Base-by-base conservation (phyloP, 371 early-diverging fungal genomes). In the Dichotomocladium elegans region DNA sequence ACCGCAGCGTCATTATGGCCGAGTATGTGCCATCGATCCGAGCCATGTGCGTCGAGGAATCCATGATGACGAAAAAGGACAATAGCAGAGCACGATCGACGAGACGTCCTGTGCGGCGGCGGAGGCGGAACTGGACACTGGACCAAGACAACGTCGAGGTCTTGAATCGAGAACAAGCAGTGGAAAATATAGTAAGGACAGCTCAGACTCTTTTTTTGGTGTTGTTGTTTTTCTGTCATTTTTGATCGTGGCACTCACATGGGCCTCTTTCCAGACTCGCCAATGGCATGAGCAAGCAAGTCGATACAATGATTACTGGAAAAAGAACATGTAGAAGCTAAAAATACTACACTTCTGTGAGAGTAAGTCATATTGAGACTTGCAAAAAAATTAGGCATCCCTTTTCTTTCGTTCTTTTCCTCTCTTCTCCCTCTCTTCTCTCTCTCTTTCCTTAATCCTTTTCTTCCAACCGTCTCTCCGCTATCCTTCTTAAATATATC, bases 11-110 rank as follows among this genome's bases (percentile, higher is more conserved):
- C 24, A 33, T 48, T n/a, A 55, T 50, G 47, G 41, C 42, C 19
- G 55, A 66, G 27, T 66, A 66, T 42, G 30, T 61, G 48, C 66
- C 66, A 19, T 7, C 44, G 22, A 62, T 60, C 31, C 51, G 60
- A 47, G 48, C 54, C 21, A 41, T 66, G 35, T 56, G 59, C 41
- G 12, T 25, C 2, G 41, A 62, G n/a, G 62, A 62, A 29, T 54
- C 54, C 47, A 58, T 44, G n/a, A 25, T 60, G n/a, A 48, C 49
- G 26, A 41, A 45, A 14, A 44, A 44, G 41, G 5, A 21, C 41
- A 41, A 41, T 6, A 5, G 4, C 5, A 3, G 45, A 19, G 12
- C 22, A 11, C 58, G 55, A 47, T 50, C 58, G 26, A 33, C 53
- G 30, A 49, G 35, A 11, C 14, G 34, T 27, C 52, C 58, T 24